A percentile compares a stretch with the other conserved stretches of the same genome.
Conservation (phyloP, 2,329 filamentous ascomycete species). For the Claviceps arundinis region DNA sequence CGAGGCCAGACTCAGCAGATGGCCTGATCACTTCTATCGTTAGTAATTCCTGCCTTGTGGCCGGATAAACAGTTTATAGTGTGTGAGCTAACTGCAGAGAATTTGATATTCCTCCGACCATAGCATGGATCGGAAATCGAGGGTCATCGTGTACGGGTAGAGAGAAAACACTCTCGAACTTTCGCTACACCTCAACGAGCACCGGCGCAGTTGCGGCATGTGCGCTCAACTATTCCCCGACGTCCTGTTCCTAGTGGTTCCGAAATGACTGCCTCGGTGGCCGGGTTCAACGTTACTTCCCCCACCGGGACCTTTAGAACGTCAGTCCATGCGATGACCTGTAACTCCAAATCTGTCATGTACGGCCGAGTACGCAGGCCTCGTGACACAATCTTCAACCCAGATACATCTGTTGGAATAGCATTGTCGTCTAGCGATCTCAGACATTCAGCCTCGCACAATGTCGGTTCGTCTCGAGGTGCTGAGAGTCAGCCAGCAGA, state of each 20-base stretch:
- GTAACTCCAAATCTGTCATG: slow-evolving; percentile 1
- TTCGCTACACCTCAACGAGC: slow-evolving; percentile 10
- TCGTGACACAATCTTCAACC: slow-evolving; percentile 7
- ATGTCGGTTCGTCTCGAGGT: background rate
- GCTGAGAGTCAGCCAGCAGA: background rate
- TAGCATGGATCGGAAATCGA: slow-evolving; percentile 22
- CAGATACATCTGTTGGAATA: slow-evolving; percentile 1
- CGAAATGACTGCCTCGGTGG: background rate
- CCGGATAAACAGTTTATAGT: slow-evolving; percentile 5
- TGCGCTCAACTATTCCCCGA: slow-evolving; percentile 5
- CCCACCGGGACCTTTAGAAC: slow-evolving; percentile 1
- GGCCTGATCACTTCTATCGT: slow-evolving; percentile 23
- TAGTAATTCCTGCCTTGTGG: slow-evolving; percentile 11
- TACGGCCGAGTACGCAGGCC: slow-evolving; percentile 2
- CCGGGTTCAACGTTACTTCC: background rate
- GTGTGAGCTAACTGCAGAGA: no score
- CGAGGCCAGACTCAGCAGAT: slow-evolving; percentile 22
- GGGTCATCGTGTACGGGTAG: slow-evolving; percentile 22
- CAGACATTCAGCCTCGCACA: background rate
- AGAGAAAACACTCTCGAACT: slow-evolving; percentile 21
- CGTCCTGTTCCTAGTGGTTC: background rate
- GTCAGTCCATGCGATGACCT: background rate
- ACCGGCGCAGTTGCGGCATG: background rate
- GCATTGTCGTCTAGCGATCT: slow-evolving; percentile 2
- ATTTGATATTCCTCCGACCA: background rate